A percentile compares a stretch with the other conserved stretches of the same genome.
These are phyloP conservation scores for Quercus lobata DNA, from an alignment of 331 rosid genomes.

Conservation along the genomic window DNA sequence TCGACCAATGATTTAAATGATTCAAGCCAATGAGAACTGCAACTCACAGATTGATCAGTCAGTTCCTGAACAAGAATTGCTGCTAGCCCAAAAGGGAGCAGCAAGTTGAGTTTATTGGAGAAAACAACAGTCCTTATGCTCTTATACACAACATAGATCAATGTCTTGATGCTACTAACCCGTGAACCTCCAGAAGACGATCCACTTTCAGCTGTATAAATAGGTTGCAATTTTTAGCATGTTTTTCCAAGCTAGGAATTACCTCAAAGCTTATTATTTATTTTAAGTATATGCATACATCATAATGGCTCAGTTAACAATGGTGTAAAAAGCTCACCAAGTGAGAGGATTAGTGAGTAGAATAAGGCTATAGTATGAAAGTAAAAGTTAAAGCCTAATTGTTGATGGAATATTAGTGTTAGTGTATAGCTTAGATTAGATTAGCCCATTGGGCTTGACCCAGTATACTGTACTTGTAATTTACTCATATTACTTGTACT, in stretches of 20 bases:
- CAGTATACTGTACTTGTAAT: no score
- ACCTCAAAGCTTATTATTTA: no score
- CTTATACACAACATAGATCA: slow-evolving; percentile 28
- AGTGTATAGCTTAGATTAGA: no score
- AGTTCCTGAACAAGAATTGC: slow-evolving; percentile 53
- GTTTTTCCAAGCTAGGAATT: slow-evolving; percentile 20
- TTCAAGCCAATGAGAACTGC: background rate
- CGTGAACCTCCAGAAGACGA: slow-evolving; percentile 29
- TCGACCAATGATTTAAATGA: background rate
- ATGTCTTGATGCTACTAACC: slow-evolving; percentile 2
- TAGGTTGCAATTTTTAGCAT: slow-evolving; percentile 23
- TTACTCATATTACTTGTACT: no score
- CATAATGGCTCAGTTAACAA: no score
- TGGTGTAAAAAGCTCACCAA: no score
- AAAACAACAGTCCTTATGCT: slow-evolving; percentile 58
- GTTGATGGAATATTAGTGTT: no score
- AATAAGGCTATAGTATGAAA: no score
- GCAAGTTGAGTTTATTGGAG: slow-evolving; percentile 69
- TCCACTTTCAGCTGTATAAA: slow-evolving; percentile 27
- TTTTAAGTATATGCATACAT: no score
- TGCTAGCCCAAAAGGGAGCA: slow-evolving; percentile 71
- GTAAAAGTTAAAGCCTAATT: no score
- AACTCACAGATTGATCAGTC: slow-evolving; percentile 56
- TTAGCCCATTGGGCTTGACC: no score
- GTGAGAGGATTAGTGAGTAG: no score